Base-by-base conservation (phyloP, 2,329 filamentous ascomycete genomes). In the Teratosphaeria pseudoeucalypti region DNA sequence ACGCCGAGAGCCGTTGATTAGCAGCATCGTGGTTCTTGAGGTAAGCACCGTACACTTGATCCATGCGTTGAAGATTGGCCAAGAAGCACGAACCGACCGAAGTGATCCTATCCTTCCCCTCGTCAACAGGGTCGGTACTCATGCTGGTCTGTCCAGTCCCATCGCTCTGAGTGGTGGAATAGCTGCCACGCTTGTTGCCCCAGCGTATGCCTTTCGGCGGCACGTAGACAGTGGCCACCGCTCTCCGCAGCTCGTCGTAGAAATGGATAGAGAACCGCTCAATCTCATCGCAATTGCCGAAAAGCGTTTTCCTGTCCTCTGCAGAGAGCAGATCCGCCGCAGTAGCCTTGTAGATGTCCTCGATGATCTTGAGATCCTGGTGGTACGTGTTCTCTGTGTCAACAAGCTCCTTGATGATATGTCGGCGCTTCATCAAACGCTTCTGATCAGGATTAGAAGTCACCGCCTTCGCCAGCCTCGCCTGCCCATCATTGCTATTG, bases 321-420 rank as follows among this genome's bases (percentile, higher is more conserved):
- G 83, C 78, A 52, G 88, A 89, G 32, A 96, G 82, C 63, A 90
- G 85, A 9, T 90, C 85, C 59, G 68, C 71, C 55, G 65, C 68
- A 0, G 94, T 97, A 52, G 90, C 91, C 74, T 95, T 95, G 79
- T 97, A 99, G 58, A 99, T 97, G 70, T 97, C 92, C 69, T 95
- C 90, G 2, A 96, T 88, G 57, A 99, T 92, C 72, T 92, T 96
- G 90, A 99, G 92, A 72, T 99, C 94, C 64, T 90, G 85, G 59
- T 95, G 86, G 74, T 95, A 97, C 6, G 87, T 86, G 55, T 90
- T 86, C 72, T 99, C 94, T 0, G 94, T 99, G 68, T 96, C 91
- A 54, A 96, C 82, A 43, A 99, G 79, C 73, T 99, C 94, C 70
- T 92, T 92, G 68, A 97, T 87, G 55, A 95, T 85, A 71, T 95